Conservation (phyloP, 345 rosid genomes). For the Cardiospermum halicacabum region DNA sequence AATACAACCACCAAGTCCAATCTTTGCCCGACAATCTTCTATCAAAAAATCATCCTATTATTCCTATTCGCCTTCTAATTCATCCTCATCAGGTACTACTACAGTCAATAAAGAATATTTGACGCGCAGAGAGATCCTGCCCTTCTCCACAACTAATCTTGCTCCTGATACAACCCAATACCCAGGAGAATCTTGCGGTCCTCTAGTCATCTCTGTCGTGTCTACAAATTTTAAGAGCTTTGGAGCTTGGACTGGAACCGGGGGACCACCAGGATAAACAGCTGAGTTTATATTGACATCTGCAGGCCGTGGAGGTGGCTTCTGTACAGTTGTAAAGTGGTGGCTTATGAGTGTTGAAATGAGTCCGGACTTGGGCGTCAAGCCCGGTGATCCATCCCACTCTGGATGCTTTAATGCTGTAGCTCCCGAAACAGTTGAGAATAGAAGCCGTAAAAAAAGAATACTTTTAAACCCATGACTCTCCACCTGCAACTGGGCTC, state of each 20-base stretch:
- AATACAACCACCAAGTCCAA: no score
- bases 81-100: slow-evolving; percentile 47
- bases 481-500: slow-evolving; percentile 86
- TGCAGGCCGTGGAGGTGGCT: slow-evolving; percentile 74
- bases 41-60: no score
- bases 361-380: slow-evolving; percentile 74
- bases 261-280: slow-evolving; percentile 92
- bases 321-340: slow-evolving; percentile 78
- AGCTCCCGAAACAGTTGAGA: slow-evolving; percentile 66
- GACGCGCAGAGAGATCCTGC: slow-evolving; percentile 82
- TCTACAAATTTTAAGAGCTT: slow-evolving; percentile 85
- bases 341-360: slow-evolving; percentile 90
- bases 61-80: slow-evolving; percentile 28
- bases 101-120: slow-evolving; percentile 78
- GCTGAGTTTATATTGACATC: slow-evolving; percentile 94
- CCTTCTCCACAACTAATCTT: slow-evolving; percentile 72
- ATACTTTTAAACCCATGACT: slow-evolving; percentile 78
- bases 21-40: no score
- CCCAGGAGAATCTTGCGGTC: slow-evolving; percentile 90
- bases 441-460: slow-evolving; percentile 74
- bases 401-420: slow-evolving; percentile 51
- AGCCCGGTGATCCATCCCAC: slow-evolving; percentile 89
- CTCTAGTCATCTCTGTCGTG: slow-evolving; percentile 87
- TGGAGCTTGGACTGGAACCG: slow-evolving; percentile 77
- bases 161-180: slow-evolving; percentile 98